Percentiles rank a stretch among this genome's conserved stretches.
phyloP scores from a whole-genome alignment of 768 basidiomycete species.

The Lactarius psammicola region DNA sequence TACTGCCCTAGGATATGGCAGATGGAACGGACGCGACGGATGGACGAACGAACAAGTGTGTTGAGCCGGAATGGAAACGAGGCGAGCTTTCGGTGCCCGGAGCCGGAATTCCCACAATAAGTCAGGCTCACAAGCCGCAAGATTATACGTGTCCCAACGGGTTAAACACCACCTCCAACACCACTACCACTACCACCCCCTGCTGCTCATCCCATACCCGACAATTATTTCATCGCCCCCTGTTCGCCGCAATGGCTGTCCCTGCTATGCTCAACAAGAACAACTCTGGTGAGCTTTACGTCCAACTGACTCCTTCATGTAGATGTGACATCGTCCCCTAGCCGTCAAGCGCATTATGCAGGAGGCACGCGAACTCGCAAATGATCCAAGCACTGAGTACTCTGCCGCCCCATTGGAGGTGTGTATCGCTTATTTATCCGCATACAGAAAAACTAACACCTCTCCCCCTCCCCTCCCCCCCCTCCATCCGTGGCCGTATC shows the following conservation, averaged over 20 bases:
- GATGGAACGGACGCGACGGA: not conserved
- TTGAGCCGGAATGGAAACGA: not conserved
- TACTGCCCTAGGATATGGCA: too few relatives aligned
- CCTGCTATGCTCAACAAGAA: constrained; percentile 73
- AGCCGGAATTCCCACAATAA: not conserved
- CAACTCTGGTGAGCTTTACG: constrained; percentile 63
- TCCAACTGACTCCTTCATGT: not conserved
- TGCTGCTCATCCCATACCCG: not conserved
- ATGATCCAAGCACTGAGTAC: constrained; percentile 85
- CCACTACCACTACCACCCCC: not conserved
- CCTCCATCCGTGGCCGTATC: not conserved
- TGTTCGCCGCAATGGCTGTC: constrained; percentile 28
- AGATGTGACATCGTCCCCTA: constrained; percentile 31
- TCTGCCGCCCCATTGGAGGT: constrained; percentile 79
- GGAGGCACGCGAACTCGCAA: constrained; percentile 85
- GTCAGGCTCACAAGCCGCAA: too few relatives aligned
- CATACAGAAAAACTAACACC: not conserved
- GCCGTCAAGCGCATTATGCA: constrained; percentile 98
- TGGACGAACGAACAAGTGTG: not conserved
- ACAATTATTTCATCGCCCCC: too few relatives aligned
- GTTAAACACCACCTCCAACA: not conserved
- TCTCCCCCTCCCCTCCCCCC: not conserved
- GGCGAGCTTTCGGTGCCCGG: not conserved
- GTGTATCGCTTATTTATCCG: constrained; percentile 28
- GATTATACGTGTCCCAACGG: not conserved